These are phyloP conservation scores for Aspergillus melleus DNA, from an alignment of 2,329 filamentous ascomycete genomes.

Conservation along the genomic window DNA sequence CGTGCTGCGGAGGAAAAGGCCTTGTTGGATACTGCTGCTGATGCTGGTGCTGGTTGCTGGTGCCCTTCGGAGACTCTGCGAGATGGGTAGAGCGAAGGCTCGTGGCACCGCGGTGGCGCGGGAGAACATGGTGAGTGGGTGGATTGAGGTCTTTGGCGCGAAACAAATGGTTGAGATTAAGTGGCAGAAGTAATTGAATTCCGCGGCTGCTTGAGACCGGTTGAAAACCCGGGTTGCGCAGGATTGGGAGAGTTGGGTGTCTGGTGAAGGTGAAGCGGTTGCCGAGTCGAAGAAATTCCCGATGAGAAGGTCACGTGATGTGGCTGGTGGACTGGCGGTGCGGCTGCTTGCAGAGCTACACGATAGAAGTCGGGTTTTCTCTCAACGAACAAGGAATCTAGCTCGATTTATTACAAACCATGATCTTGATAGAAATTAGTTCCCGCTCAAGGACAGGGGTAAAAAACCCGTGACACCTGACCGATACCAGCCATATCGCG, in stretches of 20 bases:
- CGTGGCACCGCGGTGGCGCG: conserved; percentile 9
- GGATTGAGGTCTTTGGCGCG: background rate
- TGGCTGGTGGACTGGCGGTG: conserved; percentile 1
- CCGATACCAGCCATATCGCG: too few relatives aligned
- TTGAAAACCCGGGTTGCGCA: background rate
- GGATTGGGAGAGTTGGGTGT: conserved; percentile 1
- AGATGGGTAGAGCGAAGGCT: conserved; percentile 13
- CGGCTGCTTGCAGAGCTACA: too few relatives aligned
- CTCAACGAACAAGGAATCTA: too few relatives aligned
- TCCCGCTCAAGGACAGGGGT: too few relatives aligned
- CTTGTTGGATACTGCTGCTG: background rate
- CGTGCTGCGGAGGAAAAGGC: background rate
- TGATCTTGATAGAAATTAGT: too few relatives aligned
- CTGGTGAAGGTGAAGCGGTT: conserved; percentile 8
- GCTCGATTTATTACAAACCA: too few relatives aligned
- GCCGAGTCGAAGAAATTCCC: conserved; percentile 34
- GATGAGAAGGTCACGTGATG: conserved; percentile 33
- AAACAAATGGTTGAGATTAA: conserved; percentile 12
- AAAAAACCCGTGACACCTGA: too few relatives aligned
- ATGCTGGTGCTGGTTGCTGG: too few relatives aligned
- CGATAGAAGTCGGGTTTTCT: too few relatives aligned
- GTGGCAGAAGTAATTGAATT: conserved; percentile 8
- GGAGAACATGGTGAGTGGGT: conserved; percentile 1
- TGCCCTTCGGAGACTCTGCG: background rate
- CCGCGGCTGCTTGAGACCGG: background rate